Evolutionary conservation across 192 early-diverging fungal species (phyloP), one percentile per base, ranked within the genome.

Genomic region (Coemansia sp.): DNA sequence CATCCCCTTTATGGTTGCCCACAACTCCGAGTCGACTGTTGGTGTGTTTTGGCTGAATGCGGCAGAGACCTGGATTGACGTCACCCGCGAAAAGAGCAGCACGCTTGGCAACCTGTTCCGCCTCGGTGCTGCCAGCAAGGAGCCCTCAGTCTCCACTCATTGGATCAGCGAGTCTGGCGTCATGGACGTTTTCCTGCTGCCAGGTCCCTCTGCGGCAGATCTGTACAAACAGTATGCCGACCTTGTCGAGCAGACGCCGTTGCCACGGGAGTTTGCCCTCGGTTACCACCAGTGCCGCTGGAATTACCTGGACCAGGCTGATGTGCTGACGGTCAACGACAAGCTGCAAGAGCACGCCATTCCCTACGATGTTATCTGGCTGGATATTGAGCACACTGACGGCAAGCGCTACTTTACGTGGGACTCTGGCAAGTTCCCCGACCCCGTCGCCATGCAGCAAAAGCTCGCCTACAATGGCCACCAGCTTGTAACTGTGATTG

Each of bases 341-440:
- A 90, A 91, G 52, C 95, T 99, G 86, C 96, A 99, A 73, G 85
- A 90, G 67, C 73, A 94, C 74, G 91, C 92, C 41, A 97, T 99
- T 63, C 97, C 98, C 8, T 95, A 96, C 74, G 98, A 99, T 86
- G 97, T 98, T 1, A 87, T 99, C 40, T 99, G 98, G 98, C 83
- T 99, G 62, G 98, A 99, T 84, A 99, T 99, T 82, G 98, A 99
- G 74, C 95, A 99, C 73, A 98, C 97, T n/a, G 94, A 98, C 79
- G 93, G 92, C 44, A 99, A 98, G 88, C 86, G 90, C 36, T 99
- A 99, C 76, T 97, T 97, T 75, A 99, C 97, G 1, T 99, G 97
- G 97, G 97, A 99, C 78, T 62, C 73, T 6, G 75, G 79, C 54
- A 98, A 98, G 80, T 99, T 99, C 85, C 88, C 97, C 2, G 86